A percentile compares a stretch with the other conserved stretches of the same genome.
Conservation (phyloP, 768 basidiomycete species). For the Mycena belliarum region DNA sequence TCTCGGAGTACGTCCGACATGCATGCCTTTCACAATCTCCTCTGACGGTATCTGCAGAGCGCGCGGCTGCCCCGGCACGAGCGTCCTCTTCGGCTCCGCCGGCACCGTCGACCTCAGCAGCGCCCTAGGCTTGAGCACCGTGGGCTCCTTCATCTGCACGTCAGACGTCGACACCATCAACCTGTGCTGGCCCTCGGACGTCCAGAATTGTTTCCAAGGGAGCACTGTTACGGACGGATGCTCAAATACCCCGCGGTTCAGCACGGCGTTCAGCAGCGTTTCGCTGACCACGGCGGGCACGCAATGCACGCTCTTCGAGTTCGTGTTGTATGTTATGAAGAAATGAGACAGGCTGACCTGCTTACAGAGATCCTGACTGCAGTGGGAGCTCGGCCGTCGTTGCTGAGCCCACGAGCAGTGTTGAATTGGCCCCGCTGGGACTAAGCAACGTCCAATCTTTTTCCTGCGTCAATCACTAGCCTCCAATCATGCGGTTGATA, state of each 20-base stretch:
- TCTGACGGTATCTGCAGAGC: neutral
- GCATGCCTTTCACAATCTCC: too few relatives aligned
- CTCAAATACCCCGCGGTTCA: neutral
- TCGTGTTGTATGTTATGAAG: neutral
- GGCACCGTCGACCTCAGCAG: constrained; percentile 12
- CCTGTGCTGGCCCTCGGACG: neutral
- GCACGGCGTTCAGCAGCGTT: neutral
- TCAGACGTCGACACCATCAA: constrained; percentile 6
- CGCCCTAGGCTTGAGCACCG: constrained; percentile 8
- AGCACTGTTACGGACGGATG: constrained; percentile 8
- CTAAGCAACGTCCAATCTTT: constrained; percentile 6
- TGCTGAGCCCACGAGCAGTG: neutral
- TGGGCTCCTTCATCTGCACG: constrained; percentile 13
- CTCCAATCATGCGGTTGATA: too few relatives aligned
- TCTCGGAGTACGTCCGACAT: constrained; percentile 1
- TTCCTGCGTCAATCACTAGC: too few relatives aligned
- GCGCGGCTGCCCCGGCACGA: neutral
- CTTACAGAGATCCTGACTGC: neutral
- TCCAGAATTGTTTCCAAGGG: constrained; percentile 5
- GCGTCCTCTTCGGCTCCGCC: neutral
- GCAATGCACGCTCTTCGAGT: constrained; percentile 10
- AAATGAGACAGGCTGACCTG: neutral
- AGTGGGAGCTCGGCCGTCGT: neutral
- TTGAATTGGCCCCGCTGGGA: neutral
- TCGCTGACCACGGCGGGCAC: constrained; percentile 1